phyloP scores from a whole-genome alignment of 116 monocot genomes.

The Papilionanthe hybrid region DNA sequence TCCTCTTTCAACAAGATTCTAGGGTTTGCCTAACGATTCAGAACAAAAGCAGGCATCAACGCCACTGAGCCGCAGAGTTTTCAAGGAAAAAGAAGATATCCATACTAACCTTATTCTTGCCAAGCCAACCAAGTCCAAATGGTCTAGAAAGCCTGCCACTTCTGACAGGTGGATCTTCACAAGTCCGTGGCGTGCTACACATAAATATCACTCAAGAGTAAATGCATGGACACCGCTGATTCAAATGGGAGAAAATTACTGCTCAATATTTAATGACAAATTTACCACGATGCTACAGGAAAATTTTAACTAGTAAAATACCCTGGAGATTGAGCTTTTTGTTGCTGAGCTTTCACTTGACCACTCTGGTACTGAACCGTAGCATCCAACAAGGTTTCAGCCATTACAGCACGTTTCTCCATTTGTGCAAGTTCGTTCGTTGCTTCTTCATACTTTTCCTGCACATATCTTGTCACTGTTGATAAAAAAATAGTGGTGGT shows the following conservation, averaged over 20 bases:
- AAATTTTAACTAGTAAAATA: constrained; percentile 15
- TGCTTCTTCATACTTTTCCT: constrained; percentile 96
- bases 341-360: constrained; percentile 62
- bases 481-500: constrained; percentile 16
- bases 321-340: constrained; percentile 60
- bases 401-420: constrained; percentile 96
- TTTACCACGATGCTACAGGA: neutral
- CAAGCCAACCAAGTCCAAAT: constrained; percentile 95
- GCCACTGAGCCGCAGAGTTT: neutral
- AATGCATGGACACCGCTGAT: neutral
- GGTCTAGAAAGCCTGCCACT: constrained; percentile 79
- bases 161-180: constrained; percentile 44
- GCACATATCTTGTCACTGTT: constrained; percentile 40
- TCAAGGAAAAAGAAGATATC: neutral
- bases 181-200: constrained; percentile 35
- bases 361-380: constrained; percentile 87
- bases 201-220: neutral
- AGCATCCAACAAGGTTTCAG: constrained; percentile 94
- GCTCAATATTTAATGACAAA: neutral
- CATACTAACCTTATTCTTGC: constrained; percentile 69
- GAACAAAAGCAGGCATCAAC: neutral
- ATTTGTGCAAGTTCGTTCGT: constrained; percentile 57
- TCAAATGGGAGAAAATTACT: neutral
- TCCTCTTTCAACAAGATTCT: neutral
- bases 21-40: too few relatives aligned